Evolutionary conservation across 345 rosid genomes (phyloP), one percentile per base, ranked within the genome.

Genomic region (Erodium maritimum): DNA sequence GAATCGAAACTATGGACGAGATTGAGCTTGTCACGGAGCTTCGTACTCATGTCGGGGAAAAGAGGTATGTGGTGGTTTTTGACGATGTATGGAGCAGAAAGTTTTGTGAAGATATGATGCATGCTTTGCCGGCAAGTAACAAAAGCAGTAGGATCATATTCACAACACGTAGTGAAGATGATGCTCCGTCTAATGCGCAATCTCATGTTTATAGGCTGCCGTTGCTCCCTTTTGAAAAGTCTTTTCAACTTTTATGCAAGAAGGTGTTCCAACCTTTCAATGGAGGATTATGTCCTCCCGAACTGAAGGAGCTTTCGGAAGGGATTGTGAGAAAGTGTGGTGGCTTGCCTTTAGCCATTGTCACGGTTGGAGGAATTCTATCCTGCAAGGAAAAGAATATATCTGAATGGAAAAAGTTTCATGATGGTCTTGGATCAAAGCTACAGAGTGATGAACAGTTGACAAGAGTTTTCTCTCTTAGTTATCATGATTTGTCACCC

Each of bases 301-400:
- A n/a, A n/a, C n/a, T n/a, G n/a, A 13, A 17, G 50, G 37, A 56
- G 17, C 18, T 56, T 45, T 64, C 67, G 3, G 7, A 12, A 11
- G 19, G 33, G 14, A 22, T 64, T 10, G 55, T 56, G 1, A 24
- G 48, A 50, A 56, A n/a, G 24, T 64, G 67, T 56, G 67, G 24
- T 19, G 67, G 67, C 2, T 50, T 64, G 54, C 67, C 67, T 0
- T 34, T 56, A 1, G 67, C 61, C 11, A 64, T 64, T 46, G 61
- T 24, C 4, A 42, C 56, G 1, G 17, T 64, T 1, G 67, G 67
- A 33, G 61, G 61, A 6, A 17, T 64, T 45, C 9, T 64, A 19
- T 59, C 67, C 11, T 55, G 19, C 9, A 64, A 29, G 8, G 5
- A 64, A 42, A 20, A 33, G 8, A 29, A 53, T 19, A 22, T 33